Conservation (phyloP, 2,329 filamentous ascomycete genomes). For the Aspergillaceae sp. region DNA sequence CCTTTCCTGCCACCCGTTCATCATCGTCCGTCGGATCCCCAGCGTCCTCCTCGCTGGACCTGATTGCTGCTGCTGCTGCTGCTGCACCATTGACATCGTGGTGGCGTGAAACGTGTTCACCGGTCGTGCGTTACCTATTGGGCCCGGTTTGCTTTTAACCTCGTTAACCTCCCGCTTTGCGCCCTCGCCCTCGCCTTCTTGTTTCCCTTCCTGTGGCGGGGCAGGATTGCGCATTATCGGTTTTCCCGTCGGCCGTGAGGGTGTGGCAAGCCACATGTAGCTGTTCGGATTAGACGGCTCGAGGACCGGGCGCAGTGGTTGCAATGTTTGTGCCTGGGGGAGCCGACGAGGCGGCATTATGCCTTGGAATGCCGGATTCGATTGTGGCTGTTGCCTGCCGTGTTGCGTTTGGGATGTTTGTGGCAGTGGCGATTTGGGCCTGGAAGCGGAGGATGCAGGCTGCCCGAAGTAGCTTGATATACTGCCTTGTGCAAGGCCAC, state of each 20-base stretch:
- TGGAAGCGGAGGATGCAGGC: slow-evolving; percentile 8
- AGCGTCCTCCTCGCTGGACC: slow-evolving; percentile 27
- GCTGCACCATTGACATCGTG: slow-evolving; percentile 29
- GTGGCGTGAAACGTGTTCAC: slow-evolving; percentile 33
- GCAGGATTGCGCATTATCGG: slow-evolving; percentile 3
- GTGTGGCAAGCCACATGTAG: slow-evolving; percentile 29
- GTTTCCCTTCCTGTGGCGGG: slow-evolving; percentile 3
- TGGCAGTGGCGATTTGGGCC: slow-evolving; percentile 8
- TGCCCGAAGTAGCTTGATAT: slow-evolving; percentile 45
- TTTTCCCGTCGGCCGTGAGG: slow-evolving; percentile 16
- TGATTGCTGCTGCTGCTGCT: slow-evolving; percentile 4
- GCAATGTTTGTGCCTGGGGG: slow-evolving; percentile 20
- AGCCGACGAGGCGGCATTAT: slow-evolving; percentile 22
- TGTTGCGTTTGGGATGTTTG: slow-evolving; percentile 3
- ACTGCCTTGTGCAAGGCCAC: slow-evolving; percentile 41
- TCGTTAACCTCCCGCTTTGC: slow-evolving; percentile 13
- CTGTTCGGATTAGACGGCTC: slow-evolving; percentile 22
- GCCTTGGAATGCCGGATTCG: slow-evolving; percentile 7
- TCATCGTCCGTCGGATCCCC: slow-evolving; percentile 36
- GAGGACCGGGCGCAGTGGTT: slow-evolving; percentile 24
- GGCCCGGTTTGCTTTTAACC: slow-evolving; percentile 17
- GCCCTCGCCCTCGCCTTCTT: slow-evolving; percentile 4
- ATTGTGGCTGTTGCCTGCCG: slow-evolving; percentile 2
- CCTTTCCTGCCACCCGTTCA: slow-evolving; percentile 33
- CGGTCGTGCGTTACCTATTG: slow-evolving; percentile 16